Evolutionary conservation across 2,329 filamentous ascomycete species (phyloP).

Genomic region (Pezicula neosporulosa): DNA sequence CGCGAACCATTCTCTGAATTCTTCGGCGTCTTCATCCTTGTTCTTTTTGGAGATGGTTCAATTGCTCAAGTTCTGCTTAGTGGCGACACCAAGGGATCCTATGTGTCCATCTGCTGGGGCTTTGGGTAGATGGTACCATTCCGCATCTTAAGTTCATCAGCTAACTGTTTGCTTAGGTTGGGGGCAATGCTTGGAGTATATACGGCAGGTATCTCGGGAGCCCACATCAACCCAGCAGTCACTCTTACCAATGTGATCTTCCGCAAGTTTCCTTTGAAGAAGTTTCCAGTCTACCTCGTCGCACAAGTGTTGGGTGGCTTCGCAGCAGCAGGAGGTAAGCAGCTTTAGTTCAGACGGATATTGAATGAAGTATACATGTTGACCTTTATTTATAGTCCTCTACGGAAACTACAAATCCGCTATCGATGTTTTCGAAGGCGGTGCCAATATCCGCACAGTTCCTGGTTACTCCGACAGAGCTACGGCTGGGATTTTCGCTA

Average conservation of each 20-base stretch:
- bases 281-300: conserved; percentile 62
- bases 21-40: conserved; percentile 63
- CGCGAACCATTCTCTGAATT: conserved; percentile 56
- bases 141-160: neutral
- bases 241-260: conserved; percentile 68
- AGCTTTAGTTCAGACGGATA: conserved; percentile 29
- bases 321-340: conserved; percentile 43
- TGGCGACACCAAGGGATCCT: conserved; percentile 17
- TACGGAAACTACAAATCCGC: conserved; percentile 64
- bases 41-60: conserved; percentile 68
- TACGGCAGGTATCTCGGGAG: conserved; percentile 58
- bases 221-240: conserved; percentile 68
- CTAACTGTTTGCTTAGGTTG: conserved; percentile 37
- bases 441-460: conserved; percentile 58
- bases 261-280: conserved; percentile 65
- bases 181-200: conserved; percentile 73
- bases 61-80: conserved; percentile 64
- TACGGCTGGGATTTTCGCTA: conserved; percentile 69
- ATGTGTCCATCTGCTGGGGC: conserved; percentile 27
- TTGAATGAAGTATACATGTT: neutral
- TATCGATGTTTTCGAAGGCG: conserved; percentile 65
- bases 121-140: conserved; percentile 19
- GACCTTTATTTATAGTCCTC: conserved; percentile 26
- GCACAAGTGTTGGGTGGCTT: conserved; percentile 68
- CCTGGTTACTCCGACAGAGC: conserved; percentile 33